Base-by-base conservation (phyloP, 2,329 filamentous ascomycete species). In the Clonostachys rosea region DNA sequence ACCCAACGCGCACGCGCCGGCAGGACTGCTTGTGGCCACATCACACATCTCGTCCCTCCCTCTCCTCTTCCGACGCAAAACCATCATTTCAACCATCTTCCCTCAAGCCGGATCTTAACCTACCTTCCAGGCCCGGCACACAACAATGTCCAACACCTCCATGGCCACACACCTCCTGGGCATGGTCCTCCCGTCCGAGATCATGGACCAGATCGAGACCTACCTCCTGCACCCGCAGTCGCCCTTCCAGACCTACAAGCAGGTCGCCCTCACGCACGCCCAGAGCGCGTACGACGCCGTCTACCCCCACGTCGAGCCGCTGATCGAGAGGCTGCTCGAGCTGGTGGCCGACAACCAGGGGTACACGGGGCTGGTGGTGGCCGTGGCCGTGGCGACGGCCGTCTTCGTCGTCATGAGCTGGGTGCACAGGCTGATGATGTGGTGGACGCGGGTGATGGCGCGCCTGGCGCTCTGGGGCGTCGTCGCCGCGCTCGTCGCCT, bases 361-460 rank as follows among this genome's bases (percentile, higher is more conserved):
- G 40, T 50, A 60, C 40, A 55, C 62, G 49, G 59, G 61, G 45
- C 48, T 63, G 45, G 49, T 66, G 44, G 55, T 65, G 12, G 60
- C 65, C 42, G 57, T 66, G 35, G 55, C 63, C 30, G 51, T 66
- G 13, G 51, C 68, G 47, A 66, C 85, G 41, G 55, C 83, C 33
- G 67, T 83, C 47, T 65, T 92, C 45, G 73, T 90, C 60, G 62
- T 91, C 48, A 71, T 94, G 53, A 78, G 84, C 61, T 86, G 87
- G 70, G 70, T 90, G 16, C 82, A 84, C 51, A 79, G 89, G 50
- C 69, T 89, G 17, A 74, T 95, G 49, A 70, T 90, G 59, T 95
- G 84, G 71, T 90, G 89, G 82, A 79, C 90, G 45, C 72, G 78
- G n/a, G 60, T 95, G 47, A 74, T 75, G 11, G 63, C 89, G 52